These are phyloP conservation scores for Thecaphora thlaspeos DNA, from an alignment of 1,284 basidiomycete species.

Conservation along the genomic window DNA sequence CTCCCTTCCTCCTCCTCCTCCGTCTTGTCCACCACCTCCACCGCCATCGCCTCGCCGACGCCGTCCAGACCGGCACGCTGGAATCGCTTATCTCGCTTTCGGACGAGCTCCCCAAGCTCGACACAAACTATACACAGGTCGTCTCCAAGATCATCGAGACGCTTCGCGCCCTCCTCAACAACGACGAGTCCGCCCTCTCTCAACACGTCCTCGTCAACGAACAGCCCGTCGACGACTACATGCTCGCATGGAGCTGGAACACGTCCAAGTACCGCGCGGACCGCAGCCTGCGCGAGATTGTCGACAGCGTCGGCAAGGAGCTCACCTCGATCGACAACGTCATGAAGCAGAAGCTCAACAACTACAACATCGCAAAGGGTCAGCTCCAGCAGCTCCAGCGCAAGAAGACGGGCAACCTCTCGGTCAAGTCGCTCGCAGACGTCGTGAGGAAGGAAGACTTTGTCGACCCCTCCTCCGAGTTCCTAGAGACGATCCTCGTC, in stretches of 20 bases:
- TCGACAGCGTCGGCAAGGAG: conserved; percentile 74
- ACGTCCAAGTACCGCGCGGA: conserved; percentile 80
- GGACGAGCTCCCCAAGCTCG: conserved; percentile 88
- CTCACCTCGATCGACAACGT: conserved; percentile 59
- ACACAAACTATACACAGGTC: conserved; percentile 78
- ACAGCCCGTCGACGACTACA: conserved; percentile 74
- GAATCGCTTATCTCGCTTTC: conserved; percentile 85
- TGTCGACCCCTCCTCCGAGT: conserved; percentile 78
- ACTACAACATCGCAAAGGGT: conserved; percentile 92
- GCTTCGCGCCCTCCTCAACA: conserved; percentile 83
- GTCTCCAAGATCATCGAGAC: conserved; percentile 94
- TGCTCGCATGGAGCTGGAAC: conserved; percentile 74
- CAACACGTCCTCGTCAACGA: conserved; percentile 86
- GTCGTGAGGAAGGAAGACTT: conserved; percentile 81
- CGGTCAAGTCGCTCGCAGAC: conserved; percentile 80
- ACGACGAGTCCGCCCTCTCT: conserved; percentile 76
- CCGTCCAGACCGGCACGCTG: conserved; percentile 75
- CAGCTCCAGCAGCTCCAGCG: conserved; percentile 88
- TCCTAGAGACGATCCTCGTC: conserved; percentile 86
- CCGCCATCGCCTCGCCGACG: not conserved
- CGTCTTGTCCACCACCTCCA: not conserved
- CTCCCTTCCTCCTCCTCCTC: too few relatives aligned
- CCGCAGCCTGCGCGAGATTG: conserved; percentile 74
- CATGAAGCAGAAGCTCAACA: conserved; percentile 73
- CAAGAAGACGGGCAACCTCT: conserved; percentile 94